These are phyloP conservation scores for Panaeolus cyanescens DNA, from an alignment of 768 basidiomycete species.

Conservation along the genomic window DNA sequence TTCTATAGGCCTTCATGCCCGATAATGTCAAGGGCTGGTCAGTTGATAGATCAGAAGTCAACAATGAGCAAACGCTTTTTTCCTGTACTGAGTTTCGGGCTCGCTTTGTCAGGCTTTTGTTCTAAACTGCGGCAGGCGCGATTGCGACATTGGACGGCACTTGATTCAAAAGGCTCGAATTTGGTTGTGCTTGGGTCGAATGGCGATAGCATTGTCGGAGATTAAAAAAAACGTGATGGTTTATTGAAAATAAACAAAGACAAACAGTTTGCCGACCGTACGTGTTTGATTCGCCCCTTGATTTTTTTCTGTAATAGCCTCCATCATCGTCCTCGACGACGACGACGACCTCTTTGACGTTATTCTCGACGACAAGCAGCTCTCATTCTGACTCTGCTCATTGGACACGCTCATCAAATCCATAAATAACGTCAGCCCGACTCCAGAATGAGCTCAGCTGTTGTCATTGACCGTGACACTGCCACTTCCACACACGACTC, in stretches of 20 bases:
- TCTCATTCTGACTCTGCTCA: neutral
- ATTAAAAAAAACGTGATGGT: neutral
- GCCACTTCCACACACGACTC: constrained; percentile 21
- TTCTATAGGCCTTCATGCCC: neutral
- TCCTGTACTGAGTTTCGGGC: too few relatives aligned
- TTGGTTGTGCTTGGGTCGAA: constrained; percentile 1
- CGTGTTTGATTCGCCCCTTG: constrained; percentile 1
- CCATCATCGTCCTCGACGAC: neutral
- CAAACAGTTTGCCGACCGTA: neutral
- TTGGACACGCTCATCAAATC: neutral
- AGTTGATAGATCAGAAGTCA: too few relatives aligned
- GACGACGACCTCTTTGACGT: neutral
- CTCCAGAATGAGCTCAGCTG: constrained; percentile 1
- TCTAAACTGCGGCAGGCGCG: neutral
- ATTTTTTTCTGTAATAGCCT: neutral
- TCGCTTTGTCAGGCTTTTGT: too few relatives aligned
- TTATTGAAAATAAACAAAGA: neutral
- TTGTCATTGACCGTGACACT: constrained; percentile 9
- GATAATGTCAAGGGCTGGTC: too few relatives aligned
- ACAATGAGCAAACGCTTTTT: too few relatives aligned
- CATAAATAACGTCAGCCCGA: neutral
- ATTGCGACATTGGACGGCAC: neutral
- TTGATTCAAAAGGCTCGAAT: neutral
- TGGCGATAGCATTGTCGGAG: neutral
- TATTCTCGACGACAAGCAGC: neutral